Evolutionary conservation across 345 rosid genomes (phyloP), one percentile per base, ranked within the genome.

Genomic region (Garcia nutans): DNA sequence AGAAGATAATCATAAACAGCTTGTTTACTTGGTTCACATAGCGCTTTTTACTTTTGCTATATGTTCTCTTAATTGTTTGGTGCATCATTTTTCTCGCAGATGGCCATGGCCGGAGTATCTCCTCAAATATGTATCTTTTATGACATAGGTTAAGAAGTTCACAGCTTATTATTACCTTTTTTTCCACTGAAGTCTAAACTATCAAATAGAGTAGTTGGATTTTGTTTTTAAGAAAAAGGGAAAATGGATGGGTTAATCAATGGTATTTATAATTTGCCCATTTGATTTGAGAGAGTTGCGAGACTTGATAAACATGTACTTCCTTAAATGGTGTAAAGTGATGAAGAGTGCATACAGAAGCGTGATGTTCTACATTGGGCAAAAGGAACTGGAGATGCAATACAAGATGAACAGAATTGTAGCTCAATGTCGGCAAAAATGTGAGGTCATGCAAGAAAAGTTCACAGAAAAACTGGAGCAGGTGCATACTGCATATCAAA

Each of bases 271-370:
- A 37, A 37, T 37, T 69, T 8, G 16, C 42, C 68, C 77, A 19
- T 42, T 47, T 45, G 13, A 57, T 55, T 65, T 54, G 41, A 47
- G 55, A 68, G 68, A 50, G 50, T 28, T 56, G 23, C 10, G 70
- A 68, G 7, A 54, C 23, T 31, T 12, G 73, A 73, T 52, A 59
- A 22, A 70, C 6, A 10, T 73, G 71, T 47, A 65, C 61, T 86
- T 83, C 88, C 95, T 90, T 88, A 72, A 84, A 70, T 72, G 70
- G 78, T 73, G 64, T 33, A 37, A 66, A 96, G 96, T 89, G 86
- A 92, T 96, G 99, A 96, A 92, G 88, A 90, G 94, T 85, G 88
- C 96, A 80, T 92, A 93, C 78, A 86, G 90, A 86, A 89, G 97
- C 69, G 91, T 93, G 74, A 92, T 90, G 97, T 96, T 96, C 80